These are phyloP conservation scores for Herpetomonas tarakana DNA, from an alignment of 208 protist species.

Conservation along the genomic window DNA sequence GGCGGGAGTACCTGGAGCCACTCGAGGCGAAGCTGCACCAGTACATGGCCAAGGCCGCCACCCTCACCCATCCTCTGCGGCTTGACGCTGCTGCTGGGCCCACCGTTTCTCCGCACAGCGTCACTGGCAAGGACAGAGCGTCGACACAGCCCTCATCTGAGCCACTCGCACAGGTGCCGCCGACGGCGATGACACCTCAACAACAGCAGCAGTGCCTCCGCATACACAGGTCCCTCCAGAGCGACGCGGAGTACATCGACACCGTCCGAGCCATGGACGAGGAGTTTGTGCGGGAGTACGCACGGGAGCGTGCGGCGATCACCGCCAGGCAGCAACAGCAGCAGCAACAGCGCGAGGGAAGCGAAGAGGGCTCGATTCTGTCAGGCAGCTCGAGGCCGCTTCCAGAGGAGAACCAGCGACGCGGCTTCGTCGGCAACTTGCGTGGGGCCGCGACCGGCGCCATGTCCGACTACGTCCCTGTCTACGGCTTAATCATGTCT, in stretches of 20 bases:
- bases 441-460: neutral
- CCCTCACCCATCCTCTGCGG: neutral
- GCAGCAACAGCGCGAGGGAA: neutral
- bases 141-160: too few species aligned
- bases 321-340: neutral
- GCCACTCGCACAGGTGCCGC: too few species aligned
- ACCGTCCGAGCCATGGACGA: slow-evolving; percentile 53
- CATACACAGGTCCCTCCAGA: slow-evolving; percentile 26
- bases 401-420: too few species aligned
- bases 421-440: neutral
- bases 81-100: neutral
- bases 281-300: slow-evolving; percentile 17
- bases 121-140: too few species aligned
- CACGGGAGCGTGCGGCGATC: slow-evolving; percentile 3
- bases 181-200: slow-evolving; percentile 12
- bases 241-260: slow-evolving; percentile 53
- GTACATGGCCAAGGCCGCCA: slow-evolving; percentile 11
- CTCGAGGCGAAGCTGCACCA: slow-evolving; percentile 39
- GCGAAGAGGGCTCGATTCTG: neutral
- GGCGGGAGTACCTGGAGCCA: slow-evolving; percentile 47
- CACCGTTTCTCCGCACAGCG: too few species aligned
- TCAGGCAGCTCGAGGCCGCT: too few species aligned
- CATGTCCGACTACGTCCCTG: slow-evolving; percentile 69
- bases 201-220: slow-evolving; percentile 20
- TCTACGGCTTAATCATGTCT: slow-evolving; percentile 71